Evolutionary conservation across 495 filamentous ascomycete species (phyloP).

Genomic region (Bathelium albidoporum): DNA sequence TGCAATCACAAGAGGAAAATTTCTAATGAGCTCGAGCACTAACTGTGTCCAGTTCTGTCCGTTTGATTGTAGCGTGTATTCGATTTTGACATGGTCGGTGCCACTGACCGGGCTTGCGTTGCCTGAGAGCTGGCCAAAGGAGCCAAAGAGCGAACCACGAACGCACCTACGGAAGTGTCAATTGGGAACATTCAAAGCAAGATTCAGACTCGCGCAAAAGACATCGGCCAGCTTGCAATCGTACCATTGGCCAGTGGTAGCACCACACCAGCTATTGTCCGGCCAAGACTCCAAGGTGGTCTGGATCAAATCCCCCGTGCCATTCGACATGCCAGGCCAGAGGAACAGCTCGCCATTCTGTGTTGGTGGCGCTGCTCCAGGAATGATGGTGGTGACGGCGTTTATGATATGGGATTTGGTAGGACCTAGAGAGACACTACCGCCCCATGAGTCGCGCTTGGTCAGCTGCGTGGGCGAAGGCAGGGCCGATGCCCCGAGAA

Average conservation of each 20-base stretch:
- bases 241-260: slow-evolving; percentile 28
- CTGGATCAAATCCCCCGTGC: slow-evolving; percentile 36
- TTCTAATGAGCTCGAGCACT: slow-evolving; percentile 6
- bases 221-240: neutral
- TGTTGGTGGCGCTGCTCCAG: slow-evolving; percentile 29
- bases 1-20: no score
- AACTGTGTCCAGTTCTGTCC: slow-evolving; percentile 31
- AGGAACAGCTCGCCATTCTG: slow-evolving; percentile 34
- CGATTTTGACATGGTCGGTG: slow-evolving; percentile 29
- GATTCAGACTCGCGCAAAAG: neutral
- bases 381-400: slow-evolving; percentile 35
- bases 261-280: slow-evolving; percentile 31
- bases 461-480: neutral
- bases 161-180: slow-evolving; percentile 21
- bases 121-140: slow-evolving; percentile 32
- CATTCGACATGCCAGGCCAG: slow-evolving; percentile 39
- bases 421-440: slow-evolving; percentile 34
- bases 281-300: slow-evolving; percentile 28
- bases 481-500: slow-evolving; percentile 5
- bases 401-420: slow-evolving; percentile 33
- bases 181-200: neutral
- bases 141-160: slow-evolving; percentile 33
- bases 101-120: slow-evolving; percentile 24
- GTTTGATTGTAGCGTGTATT: slow-evolving; percentile 28
- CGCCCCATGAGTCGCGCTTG: slow-evolving; percentile 33